A percentile compares a stretch with the other conserved stretches of the same genome.
phyloP scores from a whole-genome alignment of 148 eudicot species.

The Cornus controversa region DNA sequence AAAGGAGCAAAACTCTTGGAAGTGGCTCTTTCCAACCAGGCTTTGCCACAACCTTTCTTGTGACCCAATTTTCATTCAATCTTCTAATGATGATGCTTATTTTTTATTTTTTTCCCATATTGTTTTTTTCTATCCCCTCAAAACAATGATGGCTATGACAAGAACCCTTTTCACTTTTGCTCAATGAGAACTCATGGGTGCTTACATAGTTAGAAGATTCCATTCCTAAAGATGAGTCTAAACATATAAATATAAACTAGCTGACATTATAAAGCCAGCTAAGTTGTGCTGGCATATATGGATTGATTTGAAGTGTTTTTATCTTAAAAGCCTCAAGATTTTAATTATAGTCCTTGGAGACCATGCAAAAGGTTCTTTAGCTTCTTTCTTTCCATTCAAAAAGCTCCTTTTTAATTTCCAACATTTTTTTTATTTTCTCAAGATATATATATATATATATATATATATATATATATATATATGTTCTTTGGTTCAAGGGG shows the following conservation, averaged over 20 bases:
- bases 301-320: slow-evolving; percentile 19
- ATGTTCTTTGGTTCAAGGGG: slow-evolving; percentile 10
- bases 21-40: slow-evolving; percentile 19
- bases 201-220: slow-evolving; percentile 36
- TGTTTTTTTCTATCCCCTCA: not conserved
- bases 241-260: slow-evolving; percentile 20
- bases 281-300: slow-evolving; percentile 34
- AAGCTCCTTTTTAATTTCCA: slow-evolving; percentile 23
- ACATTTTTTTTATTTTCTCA: not conserved
- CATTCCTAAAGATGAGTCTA: slow-evolving; percentile 36
- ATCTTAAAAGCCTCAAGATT: slow-evolving; percentile 36
- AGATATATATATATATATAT: not conserved
- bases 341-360: slow-evolving; percentile 44
- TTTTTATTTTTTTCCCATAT: not conserved
- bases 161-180: slow-evolving; percentile 12
- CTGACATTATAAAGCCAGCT: slow-evolving; percentile 22
- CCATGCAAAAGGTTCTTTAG: slow-evolving; percentile 45
- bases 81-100: slow-evolving; percentile 19
- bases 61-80: slow-evolving; percentile 11
- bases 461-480: not conserved
- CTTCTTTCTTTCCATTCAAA: slow-evolving; percentile 27
- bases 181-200: slow-evolving; percentile 18
- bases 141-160: slow-evolving; percentile 15
- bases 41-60: slow-evolving; percentile 12
- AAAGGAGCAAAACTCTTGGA: not conserved